Conservation (phyloP, 2,329 filamentous ascomycete species). For the Scortechinia acanthostroma region DNA sequence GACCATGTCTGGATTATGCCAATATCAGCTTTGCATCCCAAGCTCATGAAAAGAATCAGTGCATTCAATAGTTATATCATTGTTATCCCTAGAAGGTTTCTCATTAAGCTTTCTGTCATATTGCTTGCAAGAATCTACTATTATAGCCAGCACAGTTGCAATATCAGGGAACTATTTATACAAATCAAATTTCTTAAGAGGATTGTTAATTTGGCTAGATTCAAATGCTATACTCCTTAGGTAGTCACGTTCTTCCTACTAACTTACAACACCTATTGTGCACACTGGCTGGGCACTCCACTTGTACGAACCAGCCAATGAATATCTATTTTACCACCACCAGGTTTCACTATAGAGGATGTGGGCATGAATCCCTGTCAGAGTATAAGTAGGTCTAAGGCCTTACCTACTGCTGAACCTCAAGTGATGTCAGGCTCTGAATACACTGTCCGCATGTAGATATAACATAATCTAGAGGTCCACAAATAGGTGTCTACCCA, state of each 20-base stretch:
- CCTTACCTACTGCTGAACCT: no score
- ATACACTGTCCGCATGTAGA: no score
- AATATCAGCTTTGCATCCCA: conserved; percentile 11
- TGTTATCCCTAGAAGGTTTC: no score
- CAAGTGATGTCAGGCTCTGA: no score
- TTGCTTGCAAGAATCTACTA: not conserved
- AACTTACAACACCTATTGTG: not conserved
- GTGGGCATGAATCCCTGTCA: no score
- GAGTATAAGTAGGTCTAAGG: no score
- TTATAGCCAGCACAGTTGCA: not conserved
- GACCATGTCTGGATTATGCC: conserved; percentile 9
- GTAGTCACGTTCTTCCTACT: not conserved
- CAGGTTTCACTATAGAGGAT: no score
- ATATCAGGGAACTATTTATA: not conserved
- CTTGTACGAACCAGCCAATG: conserved; percentile 12
- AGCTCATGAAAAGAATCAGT: conserved; percentile 9
- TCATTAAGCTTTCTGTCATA: no score
- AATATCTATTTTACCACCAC: no score
- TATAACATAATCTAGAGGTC: no score
- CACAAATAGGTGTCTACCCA: no score
- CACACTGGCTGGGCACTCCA: conserved; percentile 4
- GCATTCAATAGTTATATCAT: conserved; percentile 7
- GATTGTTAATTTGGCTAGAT: no score
- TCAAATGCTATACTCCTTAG: not conserved
- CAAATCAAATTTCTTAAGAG: not conserved